Evolutionary conservation across 306 rosid species (phyloP), one percentile per base, ranked within the genome.

Genomic region (Glycyrrhiza uralensis): DNA sequence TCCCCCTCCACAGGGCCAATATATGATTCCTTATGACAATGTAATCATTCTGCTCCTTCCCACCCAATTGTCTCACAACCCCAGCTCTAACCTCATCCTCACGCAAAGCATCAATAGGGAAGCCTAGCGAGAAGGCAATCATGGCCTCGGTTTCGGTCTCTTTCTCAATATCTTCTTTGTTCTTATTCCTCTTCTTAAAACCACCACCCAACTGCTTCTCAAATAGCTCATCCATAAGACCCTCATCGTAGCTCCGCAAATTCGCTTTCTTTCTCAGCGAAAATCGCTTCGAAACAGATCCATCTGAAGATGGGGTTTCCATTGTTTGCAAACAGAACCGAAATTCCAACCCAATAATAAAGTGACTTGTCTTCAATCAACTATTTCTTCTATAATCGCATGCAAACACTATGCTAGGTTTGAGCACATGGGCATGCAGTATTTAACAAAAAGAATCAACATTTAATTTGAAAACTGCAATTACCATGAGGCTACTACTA

Each of bases 91-190:
- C 77, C 77, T 94, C 96, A n/a, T 89, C 91, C 70, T 89, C 96
- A 10, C 82, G 92, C 67, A 94, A 73, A 4, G 84, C 92, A 66
- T 94, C 96, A 13, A 94, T 91, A 0, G 96, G 97, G 51, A 94
- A 94, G 52, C 99, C 96, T 0, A 94, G 85, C 3, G 92, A 94
- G 2, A 91, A 33, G 0, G 97, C 97, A 62, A 91, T 94, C 99
- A 94, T 91, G 7, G 99, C 92, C 89, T 94, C 99, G 0, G 85
- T 84, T 74, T 89, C 90, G 0, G 99, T 89, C 77, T 91, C 99
- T 79, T 86, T 94, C 85, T 94, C 92, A 73, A 94, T 39, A 85
- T 85, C 99, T 66, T 80, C 81, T 24, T 18, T 80, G 2, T 88
- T 85, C 76, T 72, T 84, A 22, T 15, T 82, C 82, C 67, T 87